phyloP scores from a whole-genome alignment of 202 grass and related monocot species.

The Sporobolus alterniflorus region DNA sequence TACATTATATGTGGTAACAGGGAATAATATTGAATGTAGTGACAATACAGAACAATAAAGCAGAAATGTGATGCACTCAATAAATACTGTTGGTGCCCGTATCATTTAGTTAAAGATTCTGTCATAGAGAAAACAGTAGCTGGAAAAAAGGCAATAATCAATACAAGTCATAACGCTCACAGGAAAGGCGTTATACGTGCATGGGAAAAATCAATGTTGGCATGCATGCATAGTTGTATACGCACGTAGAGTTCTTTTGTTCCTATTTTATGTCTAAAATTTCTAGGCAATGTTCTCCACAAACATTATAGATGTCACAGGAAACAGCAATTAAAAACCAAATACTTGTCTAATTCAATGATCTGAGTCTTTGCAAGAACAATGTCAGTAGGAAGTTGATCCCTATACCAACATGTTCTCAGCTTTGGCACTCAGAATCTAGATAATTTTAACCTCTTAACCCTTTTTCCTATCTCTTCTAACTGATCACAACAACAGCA shows the following conservation, averaged over 20 bases:
- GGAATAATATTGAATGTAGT: slow-evolving; percentile 30
- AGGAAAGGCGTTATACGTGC: slow-evolving; percentile 2
- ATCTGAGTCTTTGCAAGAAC: background rate
- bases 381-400: slow-evolving; percentile 3
- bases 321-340: slow-evolving; percentile 18
- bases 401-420: slow-evolving; percentile 10
- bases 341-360: slow-evolving; percentile 16
- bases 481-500: too few species aligned
- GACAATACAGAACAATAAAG: slow-evolving; percentile 28
- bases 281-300: background rate
- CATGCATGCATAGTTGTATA: slow-evolving; percentile 16
- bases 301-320: slow-evolving; percentile 38
- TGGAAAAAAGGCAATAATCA: slow-evolving; percentile 28
- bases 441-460: background rate
- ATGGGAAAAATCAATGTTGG: slow-evolving; percentile 39
- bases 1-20: slow-evolving; percentile 17
- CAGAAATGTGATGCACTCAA: background rate
- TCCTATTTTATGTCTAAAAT: slow-evolving; percentile 1
- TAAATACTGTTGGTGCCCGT: background rate
- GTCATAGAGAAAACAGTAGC: background rate
- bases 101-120: slow-evolving; percentile 11
- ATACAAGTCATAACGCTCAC: slow-evolving; percentile 8
- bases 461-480: background rate
- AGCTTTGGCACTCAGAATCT: slow-evolving; percentile 6
- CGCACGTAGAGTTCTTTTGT: slow-evolving; percentile 4